These are phyloP conservation scores for Grammothele lineata DNA, from an alignment of 768 basidiomycete species.

Conservation along the genomic window DNA sequence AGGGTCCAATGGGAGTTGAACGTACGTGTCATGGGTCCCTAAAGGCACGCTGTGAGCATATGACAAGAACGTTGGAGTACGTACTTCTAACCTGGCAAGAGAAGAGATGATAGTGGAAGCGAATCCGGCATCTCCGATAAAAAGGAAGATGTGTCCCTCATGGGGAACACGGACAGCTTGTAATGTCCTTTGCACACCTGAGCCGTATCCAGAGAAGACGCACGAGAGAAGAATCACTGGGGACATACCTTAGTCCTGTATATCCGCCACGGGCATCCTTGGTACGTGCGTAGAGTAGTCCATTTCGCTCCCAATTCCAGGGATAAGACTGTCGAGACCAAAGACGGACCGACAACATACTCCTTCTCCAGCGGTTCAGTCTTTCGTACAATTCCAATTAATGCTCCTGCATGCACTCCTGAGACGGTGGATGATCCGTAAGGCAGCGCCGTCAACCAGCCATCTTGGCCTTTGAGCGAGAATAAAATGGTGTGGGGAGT, in stretches of 20 bases:
- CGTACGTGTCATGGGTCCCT: conserved; percentile 73
- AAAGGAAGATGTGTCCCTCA: conserved; percentile 54
- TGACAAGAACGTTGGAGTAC: conserved; percentile 23
- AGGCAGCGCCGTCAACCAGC: too few species aligned
- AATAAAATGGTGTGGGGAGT: neutral
- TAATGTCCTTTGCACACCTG: conserved; percentile 44
- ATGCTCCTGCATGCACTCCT: too few species aligned
- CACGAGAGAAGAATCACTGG: too few species aligned
- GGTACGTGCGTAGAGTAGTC: conserved; percentile 38
- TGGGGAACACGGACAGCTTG: conserved; percentile 54
- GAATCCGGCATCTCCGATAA: conserved; percentile 60
- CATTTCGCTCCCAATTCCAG: conserved; percentile 36
- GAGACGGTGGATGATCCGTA: too few species aligned
- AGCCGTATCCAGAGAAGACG: neutral
- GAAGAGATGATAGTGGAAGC: conserved; percentile 64
- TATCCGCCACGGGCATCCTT: conserved; percentile 53
- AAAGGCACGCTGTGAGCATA: conserved; percentile 6
- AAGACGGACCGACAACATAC: too few species aligned
- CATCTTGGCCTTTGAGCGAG: neutral
- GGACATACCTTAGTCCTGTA: conserved; percentile 49
- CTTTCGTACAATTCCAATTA: too few species aligned
- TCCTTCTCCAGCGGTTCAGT: neutral
- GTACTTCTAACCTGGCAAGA: conserved; percentile 77
- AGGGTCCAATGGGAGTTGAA: conserved; percentile 14
- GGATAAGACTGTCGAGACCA: conserved; percentile 2